Base-by-base conservation (phyloP, 352 stramenopile species). In the Peronospora tabacina region DNA sequence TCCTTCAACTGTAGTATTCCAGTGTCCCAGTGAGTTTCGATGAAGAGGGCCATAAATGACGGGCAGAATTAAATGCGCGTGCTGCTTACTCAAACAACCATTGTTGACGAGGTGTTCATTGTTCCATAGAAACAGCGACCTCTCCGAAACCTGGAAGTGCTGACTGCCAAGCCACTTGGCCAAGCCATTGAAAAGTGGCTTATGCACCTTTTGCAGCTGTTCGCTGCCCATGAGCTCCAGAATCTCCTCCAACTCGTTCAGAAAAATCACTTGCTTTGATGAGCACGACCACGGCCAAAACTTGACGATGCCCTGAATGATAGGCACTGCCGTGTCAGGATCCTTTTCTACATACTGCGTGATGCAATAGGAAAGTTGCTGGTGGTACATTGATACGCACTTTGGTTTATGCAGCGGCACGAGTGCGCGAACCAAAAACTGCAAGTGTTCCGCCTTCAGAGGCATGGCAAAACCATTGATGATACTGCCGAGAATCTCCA, bases 271-370 rank as follows among this genome's bases (percentile, higher is more conserved):
- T 65, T 98, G 90, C 66, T 98, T 98, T 10, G 84, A 88, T 37
- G 75, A 95, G 60, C 78, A 96, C 46, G 73, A 94, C 90, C 91
- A 98, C 5, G 91, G 93, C 93, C 92, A 98, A 67, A 85, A 98
- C 52, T 93, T 92, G 61, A 98, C 83, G 50, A 98, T 88, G 34
- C 91, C 87, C 64, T 94, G 60, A 15, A 99, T 87, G 44, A 98
- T 97, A 7, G 88, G 85, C 39, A 96, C 95, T 9, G 92, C 93
- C 37, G 94, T 98, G 58, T 98, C 87, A 0, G 94, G 90, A 68
- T 99, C 97, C 68, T 99, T 99, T 71, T 98, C 96, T 39, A 98
- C 94, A 68, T 98, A 99, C 70, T 99, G 95, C 61, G 97, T 98
- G 54, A 99, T 98, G 79, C 97, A 99, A 72, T 99, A 99, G 7